Evolutionary conservation across 169 alveolate genomes (phyloP).

Genomic region (Neospora caninum): DNA sequence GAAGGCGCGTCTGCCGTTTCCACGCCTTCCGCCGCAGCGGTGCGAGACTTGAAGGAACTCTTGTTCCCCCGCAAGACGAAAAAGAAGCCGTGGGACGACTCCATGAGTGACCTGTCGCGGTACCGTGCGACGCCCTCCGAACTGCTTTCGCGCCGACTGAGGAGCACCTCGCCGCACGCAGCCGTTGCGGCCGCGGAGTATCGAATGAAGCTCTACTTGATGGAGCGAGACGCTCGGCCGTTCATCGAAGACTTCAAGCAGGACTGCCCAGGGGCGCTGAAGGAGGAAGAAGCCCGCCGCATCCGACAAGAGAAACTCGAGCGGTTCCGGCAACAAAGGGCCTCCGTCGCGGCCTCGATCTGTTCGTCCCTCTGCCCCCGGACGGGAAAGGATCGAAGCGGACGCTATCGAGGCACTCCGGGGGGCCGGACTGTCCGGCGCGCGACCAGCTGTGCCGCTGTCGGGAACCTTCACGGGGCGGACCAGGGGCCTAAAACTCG

Average conservation of each 20-base stretch:
- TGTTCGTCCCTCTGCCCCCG: background rate
- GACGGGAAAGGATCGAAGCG: background rate
- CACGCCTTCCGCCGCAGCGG: background rate
- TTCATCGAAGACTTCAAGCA: conserved; percentile 18
- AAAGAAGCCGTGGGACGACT: conserved; percentile 40
- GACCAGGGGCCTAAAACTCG: background rate
- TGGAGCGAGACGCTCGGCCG: conserved; percentile 1
- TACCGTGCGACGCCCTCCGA: conserved; percentile 34
- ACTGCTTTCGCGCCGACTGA: background rate
- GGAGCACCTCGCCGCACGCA: conserved; percentile 42
- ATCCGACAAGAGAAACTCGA: background rate
- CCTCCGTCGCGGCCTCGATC: background rate
- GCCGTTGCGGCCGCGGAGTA: conserved; percentile 16
- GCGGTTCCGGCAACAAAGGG: background rate
- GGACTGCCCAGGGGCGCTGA: background rate
- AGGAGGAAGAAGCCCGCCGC: background rate
- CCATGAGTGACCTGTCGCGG: conserved; percentile 7
- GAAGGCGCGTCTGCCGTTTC: background rate
- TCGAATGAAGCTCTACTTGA: conserved; percentile 1
- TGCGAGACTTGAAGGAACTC: background rate
- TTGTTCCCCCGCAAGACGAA: background rate
- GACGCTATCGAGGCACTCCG: background rate
- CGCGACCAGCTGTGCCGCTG: background rate
- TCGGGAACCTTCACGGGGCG: background rate
- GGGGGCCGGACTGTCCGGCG: background rate